Evolutionary conservation across 108 stramenopile genomes (phyloP).

Genomic region (Discostella stelligeroides): DNA sequence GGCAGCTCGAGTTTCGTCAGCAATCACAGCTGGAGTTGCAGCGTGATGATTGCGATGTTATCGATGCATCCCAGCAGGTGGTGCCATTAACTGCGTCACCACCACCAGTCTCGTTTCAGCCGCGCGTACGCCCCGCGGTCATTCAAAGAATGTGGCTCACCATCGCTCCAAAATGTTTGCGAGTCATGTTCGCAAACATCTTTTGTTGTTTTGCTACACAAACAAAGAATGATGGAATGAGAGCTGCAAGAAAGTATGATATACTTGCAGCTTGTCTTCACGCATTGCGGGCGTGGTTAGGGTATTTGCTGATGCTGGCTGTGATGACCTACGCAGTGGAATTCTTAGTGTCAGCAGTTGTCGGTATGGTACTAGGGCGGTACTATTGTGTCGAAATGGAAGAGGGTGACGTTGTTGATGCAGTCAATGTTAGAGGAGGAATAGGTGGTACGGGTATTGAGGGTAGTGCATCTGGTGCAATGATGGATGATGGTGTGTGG

Average conservation of each 20-base stretch:
- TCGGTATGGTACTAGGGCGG: constrained; percentile 37
- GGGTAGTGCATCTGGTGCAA: neutral
- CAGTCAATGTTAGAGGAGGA: too few species aligned
- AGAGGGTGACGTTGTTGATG: too few species aligned
- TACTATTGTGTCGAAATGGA: constrained; percentile 35
- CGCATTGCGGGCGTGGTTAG: constrained; percentile 27
- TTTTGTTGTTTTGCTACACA: neutral
- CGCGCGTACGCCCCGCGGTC: constrained; percentile 4
- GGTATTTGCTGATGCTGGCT: constrained; percentile 42
- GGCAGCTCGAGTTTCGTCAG: constrained; percentile 4
- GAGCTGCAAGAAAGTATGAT: constrained; percentile 14
- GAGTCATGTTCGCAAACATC: neutral
- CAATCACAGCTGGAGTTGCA: neutral
- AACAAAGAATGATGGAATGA: constrained; percentile 4
- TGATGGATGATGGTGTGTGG: constrained; percentile 24
- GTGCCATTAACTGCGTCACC: neutral
- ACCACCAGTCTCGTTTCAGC: neutral
- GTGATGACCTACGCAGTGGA: constrained; percentile 46
- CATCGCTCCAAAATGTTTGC: constrained; percentile 10
- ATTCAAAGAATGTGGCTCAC: constrained; percentile 14
- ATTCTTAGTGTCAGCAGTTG: constrained; percentile 30
- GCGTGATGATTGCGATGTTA: constrained; percentile 8
- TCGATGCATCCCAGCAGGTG: neutral
- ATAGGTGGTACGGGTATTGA: neutral
- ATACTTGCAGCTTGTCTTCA: constrained; percentile 31